Percentiles rank a stretch among this genome's conserved stretches.
Evolutionary conservation across 2,329 filamentous ascomycete species (phyloP).

Genomic region (Anthostomella pinea): DNA sequence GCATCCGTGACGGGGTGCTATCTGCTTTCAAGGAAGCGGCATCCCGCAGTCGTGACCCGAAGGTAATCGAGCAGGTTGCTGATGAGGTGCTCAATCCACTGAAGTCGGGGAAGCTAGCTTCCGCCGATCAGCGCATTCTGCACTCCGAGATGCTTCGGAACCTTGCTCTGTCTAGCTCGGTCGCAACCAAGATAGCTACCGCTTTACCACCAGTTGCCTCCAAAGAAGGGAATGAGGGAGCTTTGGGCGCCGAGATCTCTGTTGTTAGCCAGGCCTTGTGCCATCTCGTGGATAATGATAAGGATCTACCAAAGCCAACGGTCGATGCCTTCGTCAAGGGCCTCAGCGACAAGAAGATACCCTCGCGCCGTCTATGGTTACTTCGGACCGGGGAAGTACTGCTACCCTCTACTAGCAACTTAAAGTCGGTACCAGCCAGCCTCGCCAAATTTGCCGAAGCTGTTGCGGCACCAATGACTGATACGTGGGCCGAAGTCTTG

Average conservation of each 20-base stretch:
- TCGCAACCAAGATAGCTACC: constrained; percentile 64
- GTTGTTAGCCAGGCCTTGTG: constrained; percentile 65
- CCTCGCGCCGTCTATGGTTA: constrained; percentile 77
- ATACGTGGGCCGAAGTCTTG: constrained; percentile 73
- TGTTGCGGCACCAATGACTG: constrained; percentile 54
- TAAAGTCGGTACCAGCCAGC: constrained; percentile 45
- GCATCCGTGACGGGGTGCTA: constrained; percentile 73
- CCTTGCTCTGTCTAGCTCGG: constrained; percentile 56
- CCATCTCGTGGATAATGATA: constrained; percentile 58
- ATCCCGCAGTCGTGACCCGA: constrained; percentile 51
- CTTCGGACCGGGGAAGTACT: constrained; percentile 70
- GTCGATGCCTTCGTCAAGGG: constrained; percentile 77
- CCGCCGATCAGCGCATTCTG: constrained; percentile 78
- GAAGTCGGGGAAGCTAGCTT: constrained; percentile 78
- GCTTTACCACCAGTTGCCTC: constrained; percentile 66
- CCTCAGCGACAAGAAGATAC: constrained; percentile 77
- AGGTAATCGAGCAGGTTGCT: constrained; percentile 62
- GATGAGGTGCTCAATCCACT: constrained; percentile 78
- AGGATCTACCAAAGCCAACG: constrained; percentile 62
- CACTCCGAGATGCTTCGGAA: constrained; percentile 77
- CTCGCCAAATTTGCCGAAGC: constrained; percentile 51
- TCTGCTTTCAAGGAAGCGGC: constrained; percentile 65
- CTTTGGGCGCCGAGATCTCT: constrained; percentile 71
- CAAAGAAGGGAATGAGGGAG: constrained; percentile 88
- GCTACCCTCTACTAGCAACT: constrained; percentile 49